These are phyloP conservation scores for Pelargonium australe DNA, from an alignment of 441 rosid species.

Conservation along the genomic window DNA sequence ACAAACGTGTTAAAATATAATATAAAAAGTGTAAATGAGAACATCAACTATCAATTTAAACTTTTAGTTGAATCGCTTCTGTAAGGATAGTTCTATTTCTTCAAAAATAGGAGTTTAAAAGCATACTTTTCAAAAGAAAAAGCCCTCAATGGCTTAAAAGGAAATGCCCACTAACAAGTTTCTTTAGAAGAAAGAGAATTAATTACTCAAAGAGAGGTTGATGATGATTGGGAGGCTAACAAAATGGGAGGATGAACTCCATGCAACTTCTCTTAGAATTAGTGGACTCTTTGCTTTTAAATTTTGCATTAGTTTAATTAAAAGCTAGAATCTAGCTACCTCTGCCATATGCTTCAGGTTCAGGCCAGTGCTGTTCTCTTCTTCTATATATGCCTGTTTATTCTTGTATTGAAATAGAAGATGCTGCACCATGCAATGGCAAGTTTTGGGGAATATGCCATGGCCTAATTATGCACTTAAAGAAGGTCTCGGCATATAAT, in stretches of 20 bases:
- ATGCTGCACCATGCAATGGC: conserved; percentile 32
- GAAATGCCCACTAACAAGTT: conserved; percentile 69
- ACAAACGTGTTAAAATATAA: too few relatives aligned
- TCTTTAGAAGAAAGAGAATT: conserved; percentile 32
- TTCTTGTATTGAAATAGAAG: conserved; percentile 23
- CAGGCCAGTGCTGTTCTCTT: conserved; percentile 17
- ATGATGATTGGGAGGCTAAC: conserved; percentile 45
- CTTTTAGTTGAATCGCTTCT: neutral
- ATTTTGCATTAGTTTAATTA: conserved; percentile 22
- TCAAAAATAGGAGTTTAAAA: conserved; percentile 23
- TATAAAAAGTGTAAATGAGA: too few relatives aligned
- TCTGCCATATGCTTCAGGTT: neutral
- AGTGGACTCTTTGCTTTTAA: too few relatives aligned
- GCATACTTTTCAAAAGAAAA: conserved; percentile 36
- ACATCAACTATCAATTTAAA: neutral
- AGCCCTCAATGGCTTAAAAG: conserved; percentile 34
- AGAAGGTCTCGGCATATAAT: neutral
- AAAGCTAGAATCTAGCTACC: conserved; percentile 19
- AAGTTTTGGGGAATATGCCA: conserved; percentile 31
- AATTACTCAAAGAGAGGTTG: conserved; percentile 22
- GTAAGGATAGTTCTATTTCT: neutral
- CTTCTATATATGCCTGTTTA: conserved; percentile 11
- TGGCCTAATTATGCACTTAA: conserved; percentile 15
- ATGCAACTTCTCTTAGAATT: conserved; percentile 11
- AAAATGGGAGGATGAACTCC: conserved; percentile 18